phyloP scores from a whole-genome alignment of 2,329 filamentous ascomycete genomes.

The Periconia digitata region DNA sequence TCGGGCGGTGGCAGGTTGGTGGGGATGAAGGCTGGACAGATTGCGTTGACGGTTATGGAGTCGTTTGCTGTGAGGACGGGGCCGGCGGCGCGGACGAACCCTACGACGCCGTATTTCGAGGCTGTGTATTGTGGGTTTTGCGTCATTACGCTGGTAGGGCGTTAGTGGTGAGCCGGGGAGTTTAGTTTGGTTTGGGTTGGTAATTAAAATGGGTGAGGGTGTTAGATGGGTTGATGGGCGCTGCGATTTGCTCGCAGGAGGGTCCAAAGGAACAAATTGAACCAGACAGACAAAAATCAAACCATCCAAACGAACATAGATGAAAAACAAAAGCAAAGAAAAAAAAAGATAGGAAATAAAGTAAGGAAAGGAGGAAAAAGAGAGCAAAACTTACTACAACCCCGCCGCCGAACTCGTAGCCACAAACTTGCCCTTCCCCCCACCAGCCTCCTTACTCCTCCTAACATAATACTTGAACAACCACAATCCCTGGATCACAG shows the following conservation, averaged over 20 bases:
- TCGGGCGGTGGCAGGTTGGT: conserved; percentile 45
- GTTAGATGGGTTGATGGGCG: no score
- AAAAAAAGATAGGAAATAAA: not conserved
- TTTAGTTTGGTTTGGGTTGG: not conserved
- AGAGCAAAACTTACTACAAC: conserved; percentile 32
- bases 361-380: not conserved
- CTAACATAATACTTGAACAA: conserved; percentile 47
- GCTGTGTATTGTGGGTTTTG: conserved; percentile 47
- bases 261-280: no score
- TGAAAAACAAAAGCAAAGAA: not conserved
- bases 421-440: conserved; percentile 42
- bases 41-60: conserved; percentile 44
- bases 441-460: conserved; percentile 38
- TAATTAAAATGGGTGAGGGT: no score
- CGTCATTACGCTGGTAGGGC: conserved; percentile 30
- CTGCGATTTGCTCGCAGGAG: no score
- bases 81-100: conserved; percentile 40
- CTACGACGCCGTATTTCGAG: conserved; percentile 47
- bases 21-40: conserved; percentile 44
- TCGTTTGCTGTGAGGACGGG: conserved; percentile 37
- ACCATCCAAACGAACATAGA: no score
- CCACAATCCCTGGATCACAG: conserved; percentile 46
- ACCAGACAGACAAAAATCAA: no score
- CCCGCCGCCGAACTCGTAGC: conserved; percentile 43
- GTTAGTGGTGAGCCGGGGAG: not conserved